Percentiles rank a stretch among this genome's conserved stretches.
phyloP scores from a whole-genome alignment of 371 early-diverging fungal genomes.

The Chytridium lagenaria region DNA sequence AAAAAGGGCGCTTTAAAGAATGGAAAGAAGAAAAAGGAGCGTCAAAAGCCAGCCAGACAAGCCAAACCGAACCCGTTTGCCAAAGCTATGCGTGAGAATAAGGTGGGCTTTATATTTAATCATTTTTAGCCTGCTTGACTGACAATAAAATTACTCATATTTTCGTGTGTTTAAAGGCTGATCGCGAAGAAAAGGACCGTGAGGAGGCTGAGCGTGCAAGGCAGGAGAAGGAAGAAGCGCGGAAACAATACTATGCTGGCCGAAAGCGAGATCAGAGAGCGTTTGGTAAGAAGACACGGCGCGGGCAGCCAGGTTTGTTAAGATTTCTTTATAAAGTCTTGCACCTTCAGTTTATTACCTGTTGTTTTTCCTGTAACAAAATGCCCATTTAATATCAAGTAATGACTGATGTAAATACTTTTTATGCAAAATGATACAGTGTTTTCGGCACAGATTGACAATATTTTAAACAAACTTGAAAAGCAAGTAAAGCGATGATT shows the following conservation, averaged over 20 bases:
- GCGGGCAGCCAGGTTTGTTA: conserved; percentile 14
- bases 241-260: conserved; percentile 2
- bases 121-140: no score
- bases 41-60: background rate
- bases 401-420: background rate
- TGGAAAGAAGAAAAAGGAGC: background rate
- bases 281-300: background rate
- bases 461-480: background rate
- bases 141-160: no score
- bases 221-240: background rate
- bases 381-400: no score
- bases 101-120: background rate
- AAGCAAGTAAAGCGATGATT: background rate
- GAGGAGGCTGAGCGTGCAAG: background rate
- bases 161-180: background rate
- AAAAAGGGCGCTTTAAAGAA: background rate
- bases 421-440: background rate
- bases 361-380: background rate
- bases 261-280: background rate
- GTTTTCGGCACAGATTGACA: conserved; percentile 8
- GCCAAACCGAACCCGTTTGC: conserved; percentile 9
- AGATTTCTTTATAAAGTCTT: background rate
- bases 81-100: background rate
- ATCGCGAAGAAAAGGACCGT: background rate
- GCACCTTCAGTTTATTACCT: background rate